A percentile compares a stretch with the other conserved stretches of the same genome.
phyloP scores from a whole-genome alignment of 192 early-diverging fungal species.

The Backusella westeae region DNA sequence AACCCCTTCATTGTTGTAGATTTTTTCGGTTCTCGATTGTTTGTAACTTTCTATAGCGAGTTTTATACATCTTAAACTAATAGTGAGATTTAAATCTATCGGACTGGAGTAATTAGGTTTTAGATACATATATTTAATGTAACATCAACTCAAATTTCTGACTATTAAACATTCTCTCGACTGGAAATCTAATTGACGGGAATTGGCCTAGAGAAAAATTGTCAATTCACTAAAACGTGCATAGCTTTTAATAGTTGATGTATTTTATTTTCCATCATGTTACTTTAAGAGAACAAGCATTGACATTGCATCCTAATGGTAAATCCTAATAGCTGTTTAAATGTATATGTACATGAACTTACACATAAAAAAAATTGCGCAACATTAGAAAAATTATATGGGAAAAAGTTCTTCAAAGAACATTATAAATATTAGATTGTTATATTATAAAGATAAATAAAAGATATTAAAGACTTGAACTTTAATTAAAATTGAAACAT shows the following conservation, averaged over 20 bases:
- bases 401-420: neutral
- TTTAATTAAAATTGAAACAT: slow-evolving; percentile 1
- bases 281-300: neutral
- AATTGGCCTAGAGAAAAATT: neutral
- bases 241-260: neutral
- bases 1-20: neutral
- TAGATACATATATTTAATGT: neutral
- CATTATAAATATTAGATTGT: neutral
- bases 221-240: neutral
- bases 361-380: neutral
- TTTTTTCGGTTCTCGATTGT: neutral
- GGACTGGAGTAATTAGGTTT: neutral
- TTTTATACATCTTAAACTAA: neutral
- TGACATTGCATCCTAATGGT: neutral
- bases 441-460: neutral
- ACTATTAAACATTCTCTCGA: neutral
- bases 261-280: neutral
- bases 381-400: neutral
- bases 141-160: neutral
- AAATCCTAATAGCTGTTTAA: neutral
- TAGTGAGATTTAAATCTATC: neutral
- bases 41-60: neutral
- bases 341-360: neutral
- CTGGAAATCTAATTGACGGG: neutral
- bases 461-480: neutral